These are phyloP conservation scores for Eimeria tenella DNA, from an alignment of 169 alveolate species.

Conservation along the genomic window DNA sequence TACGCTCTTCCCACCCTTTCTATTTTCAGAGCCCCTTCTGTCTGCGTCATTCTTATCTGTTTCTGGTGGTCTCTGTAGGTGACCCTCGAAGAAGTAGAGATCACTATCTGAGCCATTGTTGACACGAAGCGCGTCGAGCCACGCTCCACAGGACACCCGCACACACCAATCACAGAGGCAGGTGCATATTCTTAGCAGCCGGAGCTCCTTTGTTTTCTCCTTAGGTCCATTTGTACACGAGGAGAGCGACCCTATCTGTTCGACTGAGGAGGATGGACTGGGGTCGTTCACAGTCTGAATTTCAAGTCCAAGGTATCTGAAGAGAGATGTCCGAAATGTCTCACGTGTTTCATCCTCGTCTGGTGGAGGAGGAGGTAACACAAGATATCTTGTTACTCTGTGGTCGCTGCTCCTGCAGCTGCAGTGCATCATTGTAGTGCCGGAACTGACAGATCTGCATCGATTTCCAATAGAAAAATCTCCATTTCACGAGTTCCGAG, in stretches of 20 bases:
- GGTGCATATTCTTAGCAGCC: conserved; percentile 40
- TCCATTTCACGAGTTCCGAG: too few relatives aligned
- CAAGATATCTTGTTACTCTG: background rate
- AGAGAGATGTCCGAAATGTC: background rate
- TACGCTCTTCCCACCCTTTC: background rate
- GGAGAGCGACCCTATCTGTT: background rate
- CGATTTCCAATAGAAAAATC: too few relatives aligned
- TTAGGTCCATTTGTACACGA: background rate
- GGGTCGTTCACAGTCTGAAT: background rate
- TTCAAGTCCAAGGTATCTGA: background rate
- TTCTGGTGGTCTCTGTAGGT: background rate
- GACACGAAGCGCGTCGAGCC: conserved; percentile 64
- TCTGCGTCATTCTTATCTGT: background rate
- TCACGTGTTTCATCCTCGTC: conserved; percentile 23
- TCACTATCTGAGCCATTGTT: conserved; percentile 39
- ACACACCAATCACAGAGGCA: conserved; percentile 32
- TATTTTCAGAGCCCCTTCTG: background rate
- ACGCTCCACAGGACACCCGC: conserved; percentile 17
- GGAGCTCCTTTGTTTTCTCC: background rate
- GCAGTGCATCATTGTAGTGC: background rate
- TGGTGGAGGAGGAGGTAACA: conserved; percentile 20
- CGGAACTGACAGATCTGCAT: too few relatives aligned
- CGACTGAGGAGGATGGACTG: background rate
- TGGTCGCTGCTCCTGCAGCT: conserved; percentile 27
- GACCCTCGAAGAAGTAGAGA: conserved; percentile 44